These are phyloP conservation scores for Hura crepitans DNA, from an alignment of 441 rosid species.

Conservation along the genomic window DNA sequence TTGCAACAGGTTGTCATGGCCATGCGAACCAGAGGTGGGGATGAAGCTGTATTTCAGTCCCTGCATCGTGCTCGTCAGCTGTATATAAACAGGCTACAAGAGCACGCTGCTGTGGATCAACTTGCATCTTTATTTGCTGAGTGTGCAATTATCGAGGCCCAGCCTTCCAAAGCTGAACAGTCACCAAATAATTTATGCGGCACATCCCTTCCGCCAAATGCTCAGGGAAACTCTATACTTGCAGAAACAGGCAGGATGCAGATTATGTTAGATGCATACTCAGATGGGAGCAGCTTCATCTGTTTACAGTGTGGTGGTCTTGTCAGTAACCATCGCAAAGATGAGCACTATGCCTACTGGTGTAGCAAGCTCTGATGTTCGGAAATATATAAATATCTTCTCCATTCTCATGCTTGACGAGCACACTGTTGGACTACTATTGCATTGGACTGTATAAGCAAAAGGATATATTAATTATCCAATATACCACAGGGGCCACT, in stretches of 20 bases:
- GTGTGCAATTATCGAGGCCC: constrained; percentile 82
- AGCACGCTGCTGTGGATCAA: constrained; percentile 58
- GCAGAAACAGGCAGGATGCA: constrained; percentile 79
- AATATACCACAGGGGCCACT: constrained; percentile 1
- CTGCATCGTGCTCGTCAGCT: constrained; percentile 73
- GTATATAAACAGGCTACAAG: constrained; percentile 51
- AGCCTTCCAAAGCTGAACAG: constrained; percentile 44
- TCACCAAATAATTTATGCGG: constrained; percentile 18
- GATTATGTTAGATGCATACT: constrained; percentile 74
- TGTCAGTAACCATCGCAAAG: constrained; percentile 76
- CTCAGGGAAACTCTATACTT: constrained; percentile 58
- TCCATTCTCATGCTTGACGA: constrained; percentile 1
- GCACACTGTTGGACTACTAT: constrained; percentile 7
- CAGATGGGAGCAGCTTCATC: constrained; percentile 92
- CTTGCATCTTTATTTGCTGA: constrained; percentile 88
- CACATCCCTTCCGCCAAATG: constrained; percentile 31
- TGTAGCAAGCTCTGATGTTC: constrained; percentile 49
- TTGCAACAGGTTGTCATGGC: constrained; percentile 77
- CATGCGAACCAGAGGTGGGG: constrained; percentile 66
- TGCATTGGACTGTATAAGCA: constrained; percentile 11
- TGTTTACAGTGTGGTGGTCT: constrained; percentile 90
- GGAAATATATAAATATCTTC: background rate
- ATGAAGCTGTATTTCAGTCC: constrained; percentile 62
- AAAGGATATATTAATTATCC: constrained; percentile 8
- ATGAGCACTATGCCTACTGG: constrained; percentile 89